Base-by-base conservation (phyloP, 2,329 filamentous ascomycete genomes). In the Sclerotinia minor region DNA sequence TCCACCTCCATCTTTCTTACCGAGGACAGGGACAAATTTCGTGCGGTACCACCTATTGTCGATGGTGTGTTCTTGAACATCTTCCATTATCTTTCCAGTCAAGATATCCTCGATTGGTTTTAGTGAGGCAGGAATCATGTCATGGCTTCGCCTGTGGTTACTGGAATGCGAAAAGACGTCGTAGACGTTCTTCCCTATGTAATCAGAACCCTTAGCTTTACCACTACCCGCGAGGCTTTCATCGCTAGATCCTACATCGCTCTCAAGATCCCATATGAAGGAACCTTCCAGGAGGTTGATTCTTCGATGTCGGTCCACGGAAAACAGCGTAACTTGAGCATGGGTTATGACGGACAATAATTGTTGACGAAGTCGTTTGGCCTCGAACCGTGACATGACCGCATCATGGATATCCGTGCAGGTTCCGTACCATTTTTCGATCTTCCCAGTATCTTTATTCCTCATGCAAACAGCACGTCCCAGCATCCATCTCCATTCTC, bases 391-490 rank as follows among this genome's bases (percentile, higher is more conserved):
- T 19, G 89, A 85, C 74, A 90, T 83, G 3, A 93, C 88, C 54
- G 87, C 83, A 70, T 93, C 90, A 74, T 94, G 88, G 24, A 93
- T 90, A 71, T 94, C 91, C 17, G 91, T 93, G 73, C 89, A 92
- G 1, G 90, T 92, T 21, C 90, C 91, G 73, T 91, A 92, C 91
- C 91, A 94, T 75, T 91, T 92, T 68, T 91, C 82, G 60, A 94
- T 92, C 59, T 83, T 80, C 2, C 89, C 89, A 0, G 85, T 85
- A 55, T 88, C 84, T 70, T 83, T 84, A 69, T 92, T 87, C 50
- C 83, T 83, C 73, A 92, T 82, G 0, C 91, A 90, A 19, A 90
- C 77, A 1, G 90, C 91, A 54, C 90, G 83, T 15, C 88, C 90
- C 3, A 94, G 80, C 82, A 93, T 92, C 91, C 91, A 94, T 65